Base-by-base conservation (phyloP, 2,329 filamentous ascomycete genomes). In the Penicillium carneum region DNA sequence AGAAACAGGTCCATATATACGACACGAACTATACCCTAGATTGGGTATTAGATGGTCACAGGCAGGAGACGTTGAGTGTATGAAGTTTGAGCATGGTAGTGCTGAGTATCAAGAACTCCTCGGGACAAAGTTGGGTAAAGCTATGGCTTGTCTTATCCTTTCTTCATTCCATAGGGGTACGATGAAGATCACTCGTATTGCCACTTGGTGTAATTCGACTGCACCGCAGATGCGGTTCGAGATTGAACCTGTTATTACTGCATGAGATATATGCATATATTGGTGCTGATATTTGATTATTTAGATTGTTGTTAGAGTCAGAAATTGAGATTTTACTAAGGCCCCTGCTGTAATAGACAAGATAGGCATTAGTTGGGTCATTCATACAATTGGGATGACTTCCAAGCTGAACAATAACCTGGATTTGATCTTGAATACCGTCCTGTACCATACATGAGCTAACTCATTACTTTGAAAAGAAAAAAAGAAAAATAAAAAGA, bases 61-160 rank as follows among this genome's bases (percentile, higher is more conserved):
- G 18, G 26, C 49, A 16, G 1, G 5, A 10, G 10, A 26, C 0
- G 14, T 34, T 7, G 14, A 20, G 8, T 39, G 33, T 20, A 31
- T 33, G 57, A 12, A 10, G 18, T 47, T 59, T 16, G 4, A 20
- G 1, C 42, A 39, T 12, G 50, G 57, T 26, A 55, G 12, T 16
- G 14, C 3, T 18, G 31, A 41, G 9, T 59, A 55, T 12, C 42
- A 55, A 8, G 57, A 59, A 16, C 33, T 59, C 10, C 42, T 59
- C 3, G 57, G 57, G 2, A 59, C 57, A 2, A 20, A 23, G 14
- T 26, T 59, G 18, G 50, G 50, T 29, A 48, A 54, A 33, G 5
- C 33, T 2, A 14, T 14, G 2, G 57, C 57, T n/a, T 39, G 23
- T 29, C 36, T 59, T 42, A 20, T 59, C 1, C 43, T 59, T 18